Conservation (phyloP, 805 yeast species). For the Kluyveromyces aestuarii region DNA sequence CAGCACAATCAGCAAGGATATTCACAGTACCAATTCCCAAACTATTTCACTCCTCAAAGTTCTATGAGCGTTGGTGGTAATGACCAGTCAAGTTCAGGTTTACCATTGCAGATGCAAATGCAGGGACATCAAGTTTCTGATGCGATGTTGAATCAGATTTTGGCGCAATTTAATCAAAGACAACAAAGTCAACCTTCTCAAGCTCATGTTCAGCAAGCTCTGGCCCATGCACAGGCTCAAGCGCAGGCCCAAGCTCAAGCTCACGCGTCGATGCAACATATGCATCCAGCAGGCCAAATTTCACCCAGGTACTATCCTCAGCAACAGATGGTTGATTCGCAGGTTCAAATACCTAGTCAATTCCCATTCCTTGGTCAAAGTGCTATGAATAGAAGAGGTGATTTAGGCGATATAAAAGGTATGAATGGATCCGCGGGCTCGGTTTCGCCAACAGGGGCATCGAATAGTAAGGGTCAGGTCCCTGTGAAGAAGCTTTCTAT, state of each 20-base stretch:
- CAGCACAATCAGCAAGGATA: background rate
- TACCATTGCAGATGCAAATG: conserved; percentile 6
- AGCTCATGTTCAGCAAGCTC: conserved; percentile 3
- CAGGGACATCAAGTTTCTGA: conserved; percentile 23
- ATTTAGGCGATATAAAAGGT: background rate
- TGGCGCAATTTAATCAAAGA: conserved; percentile 26
- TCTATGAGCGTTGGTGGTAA: background rate
- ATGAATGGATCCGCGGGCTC: conserved; percentile 1
- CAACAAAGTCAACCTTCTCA: conserved; percentile 6
- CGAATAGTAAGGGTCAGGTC: conserved; percentile 7
- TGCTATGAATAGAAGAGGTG: conserved; percentile 2
- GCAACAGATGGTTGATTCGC: conserved; percentile 2
- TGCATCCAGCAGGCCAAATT: background rate
- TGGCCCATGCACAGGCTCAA: conserved; percentile 4
- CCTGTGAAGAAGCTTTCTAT: conserved; percentile 26
- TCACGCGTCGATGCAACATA: conserved; percentile 2
- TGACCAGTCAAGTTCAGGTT: background rate
- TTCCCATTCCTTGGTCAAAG: conserved; percentile 1
- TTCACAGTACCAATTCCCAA: background rate
- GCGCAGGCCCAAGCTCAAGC: conserved; percentile 3
- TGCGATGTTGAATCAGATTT: conserved; percentile 27
- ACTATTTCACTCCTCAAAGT: background rate
- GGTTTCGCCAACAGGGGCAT: background rate
- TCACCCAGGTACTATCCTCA: conserved; percentile 3
- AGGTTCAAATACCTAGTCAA: conserved; percentile 2